Evolutionary conservation across 2,329 filamentous ascomycete genomes (phyloP), one percentile per base, ranked within the genome.

Genomic region (Fusarium globosum): DNA sequence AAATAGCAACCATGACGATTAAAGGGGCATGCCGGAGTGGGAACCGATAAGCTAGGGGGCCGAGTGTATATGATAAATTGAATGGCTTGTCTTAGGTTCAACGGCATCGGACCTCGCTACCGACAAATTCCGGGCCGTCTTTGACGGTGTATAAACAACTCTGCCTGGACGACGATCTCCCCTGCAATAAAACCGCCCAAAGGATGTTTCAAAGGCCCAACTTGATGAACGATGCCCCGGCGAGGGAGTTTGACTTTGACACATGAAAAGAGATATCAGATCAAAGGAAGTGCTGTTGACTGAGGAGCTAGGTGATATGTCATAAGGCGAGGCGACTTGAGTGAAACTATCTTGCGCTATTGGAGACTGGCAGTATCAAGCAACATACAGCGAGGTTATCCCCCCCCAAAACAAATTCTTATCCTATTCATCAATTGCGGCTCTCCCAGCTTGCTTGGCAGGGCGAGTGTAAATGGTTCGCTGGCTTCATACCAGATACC

Each of bases 41-140:
- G 39, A 35, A 53, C 59, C 58, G 68, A 69, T 38, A 35, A 43
- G 46, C 42, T 63, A 74, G 28, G 49, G 36, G 71, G 53, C 48
- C 55, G 52, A 51, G 36, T 48, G 49, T 53, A 43, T 36, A 36
- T 62, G 43, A 60, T 39, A 56, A 46, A 45, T 45, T 66, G 71
- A 33, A 74, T 49, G 41, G 68, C 53, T 52, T 57, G 57, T 69
- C 43, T 69, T 52, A 60, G 60, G 45, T 59, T 69, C 71, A 61
- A 65, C 53, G 56, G 64, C 68, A 74, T 74, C 64, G 62, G 68
- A 52, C 38, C 57, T 46, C 26, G n/a, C 52, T 38, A 41, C 63
- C 61, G 68, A 73, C 30, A 61, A 60, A 38, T 26, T 51, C 41
- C 49, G 70, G 65, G 51, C 26, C 45, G 23, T 65, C 39, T 51